Evolutionary conservation across 2,329 filamentous ascomycete species (phyloP).

Genomic region (Cordyceps fumosorosea): DNA sequence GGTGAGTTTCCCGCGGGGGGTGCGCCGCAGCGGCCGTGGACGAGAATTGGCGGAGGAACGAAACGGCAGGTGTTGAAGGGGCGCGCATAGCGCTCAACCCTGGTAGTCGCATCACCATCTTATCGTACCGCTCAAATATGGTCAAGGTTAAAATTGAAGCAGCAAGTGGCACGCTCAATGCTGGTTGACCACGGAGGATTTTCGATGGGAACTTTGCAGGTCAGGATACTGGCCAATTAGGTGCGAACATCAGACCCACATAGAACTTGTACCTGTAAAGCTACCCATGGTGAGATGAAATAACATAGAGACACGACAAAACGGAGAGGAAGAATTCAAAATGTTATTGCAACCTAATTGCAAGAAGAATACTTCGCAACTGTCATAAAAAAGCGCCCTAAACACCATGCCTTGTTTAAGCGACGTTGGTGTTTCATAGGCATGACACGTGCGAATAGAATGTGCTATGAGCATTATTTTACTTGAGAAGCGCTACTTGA

Average conservation of each 20-base stretch:
- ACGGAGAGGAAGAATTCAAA: not conserved
- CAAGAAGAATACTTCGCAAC: not conserved
- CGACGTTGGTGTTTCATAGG: not conserved
- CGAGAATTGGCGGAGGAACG: conserved; percentile 24
- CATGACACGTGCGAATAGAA: not conserved
- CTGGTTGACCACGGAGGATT: not conserved
- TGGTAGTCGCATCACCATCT: conserved; percentile 37
- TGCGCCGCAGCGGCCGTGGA: conserved; percentile 21
- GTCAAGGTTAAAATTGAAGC: not conserved
- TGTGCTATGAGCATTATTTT: too few relatives aligned
- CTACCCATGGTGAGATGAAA: too few relatives aligned
- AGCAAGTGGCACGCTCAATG: not conserved
- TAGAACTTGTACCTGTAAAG: not conserved
- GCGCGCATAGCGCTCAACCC: conserved; percentile 19
- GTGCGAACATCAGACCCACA: not conserved
- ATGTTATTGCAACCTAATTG: not conserved
- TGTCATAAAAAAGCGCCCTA: too few relatives aligned
- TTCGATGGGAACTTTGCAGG: conserved; percentile 5
- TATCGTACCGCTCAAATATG: conserved; percentile 16
- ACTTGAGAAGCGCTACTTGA: not conserved
- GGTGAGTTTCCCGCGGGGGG: conserved; percentile 22
- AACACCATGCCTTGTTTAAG: too few relatives aligned
- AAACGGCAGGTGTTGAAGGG: conserved; percentile 12
- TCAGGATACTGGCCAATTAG: not conserved
- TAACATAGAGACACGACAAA: not conserved